A percentile compares a stretch with the other conserved stretches of the same genome.
These are phyloP conservation scores for Thelonectria discophora DNA, from an alignment of 2,329 filamentous ascomycete genomes.

Conservation along the genomic window DNA sequence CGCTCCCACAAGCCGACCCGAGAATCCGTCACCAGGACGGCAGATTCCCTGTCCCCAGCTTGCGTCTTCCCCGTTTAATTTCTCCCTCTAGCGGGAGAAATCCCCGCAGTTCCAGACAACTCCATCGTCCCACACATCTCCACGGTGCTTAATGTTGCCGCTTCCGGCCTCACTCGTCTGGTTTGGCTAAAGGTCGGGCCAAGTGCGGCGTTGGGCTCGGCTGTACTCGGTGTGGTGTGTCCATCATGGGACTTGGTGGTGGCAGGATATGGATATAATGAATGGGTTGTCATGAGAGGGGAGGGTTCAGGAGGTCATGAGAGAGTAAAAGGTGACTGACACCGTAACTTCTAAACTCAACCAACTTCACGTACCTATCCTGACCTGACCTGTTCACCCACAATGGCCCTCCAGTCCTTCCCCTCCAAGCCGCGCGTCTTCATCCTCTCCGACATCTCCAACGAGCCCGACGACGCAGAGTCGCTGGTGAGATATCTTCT, in stretches of 20 bases:
- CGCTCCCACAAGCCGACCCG: slow-evolving; percentile 8
- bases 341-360: neutral
- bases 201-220: slow-evolving; percentile 15
- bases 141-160: slow-evolving; percentile 23
- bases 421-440: slow-evolving; percentile 49
- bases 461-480: slow-evolving; percentile 57
- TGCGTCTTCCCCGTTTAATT: too few relatives aligned
- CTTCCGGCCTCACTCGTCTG: slow-evolving; percentile 10
- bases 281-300: slow-evolving; percentile 19
- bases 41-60: too few relatives aligned
- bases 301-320: neutral
- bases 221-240: neutral
- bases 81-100: slow-evolving; percentile 11
- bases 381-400: too few relatives aligned
- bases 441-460: slow-evolving; percentile 55
- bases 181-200: slow-evolving; percentile 27
- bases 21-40: slow-evolving; percentile 15
- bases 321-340: neutral
- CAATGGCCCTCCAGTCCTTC: too few relatives aligned
- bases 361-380: too few relatives aligned
- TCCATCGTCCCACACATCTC: slow-evolving; percentile 3
- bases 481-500: slow-evolving; percentile 55
- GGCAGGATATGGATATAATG: slow-evolving; percentile 24
- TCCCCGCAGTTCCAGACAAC: slow-evolving; percentile 19
- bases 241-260: slow-evolving; percentile 5